These are phyloP conservation scores for Yamadazyma dendronema DNA, from an alignment of 1,139 yeast species.

Conservation along the genomic window DNA sequence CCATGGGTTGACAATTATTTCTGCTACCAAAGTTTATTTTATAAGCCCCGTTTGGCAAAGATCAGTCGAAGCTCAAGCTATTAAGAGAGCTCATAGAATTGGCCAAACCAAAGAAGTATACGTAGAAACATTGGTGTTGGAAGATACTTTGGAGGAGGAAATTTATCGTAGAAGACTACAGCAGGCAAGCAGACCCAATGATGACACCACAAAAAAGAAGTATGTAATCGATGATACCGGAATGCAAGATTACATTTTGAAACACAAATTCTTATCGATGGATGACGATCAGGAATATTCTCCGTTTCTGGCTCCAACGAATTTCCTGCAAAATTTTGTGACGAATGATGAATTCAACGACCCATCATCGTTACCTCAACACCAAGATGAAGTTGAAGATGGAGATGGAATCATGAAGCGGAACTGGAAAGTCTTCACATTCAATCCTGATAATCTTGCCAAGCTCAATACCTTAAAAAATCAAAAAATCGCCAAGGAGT, in stretches of 20 bases:
- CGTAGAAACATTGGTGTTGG: conserved; percentile 65
- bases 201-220: conserved; percentile 22
- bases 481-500: conserved; percentile 21
- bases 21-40: conserved; percentile 68
- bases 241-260: conserved; percentile 54
- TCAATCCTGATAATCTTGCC: conserved; percentile 40
- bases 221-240: conserved; percentile 55
- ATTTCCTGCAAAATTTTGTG: conserved; percentile 2
- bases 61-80: conserved; percentile 70
- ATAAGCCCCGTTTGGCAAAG: conserved; percentile 70
- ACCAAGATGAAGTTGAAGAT: conserved; percentile 15
- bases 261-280: conserved; percentile 44
- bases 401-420: conserved; percentile 11
- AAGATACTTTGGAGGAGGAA: conserved; percentile 65
- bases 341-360: conserved; percentile 11
- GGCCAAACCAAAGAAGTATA: conserved; percentile 53
- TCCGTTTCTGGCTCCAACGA: conserved; percentile 22
- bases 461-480: conserved; percentile 30
- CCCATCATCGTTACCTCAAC: conserved; percentile 25
- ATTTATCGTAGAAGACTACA: conserved; percentile 46
- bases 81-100: conserved; percentile 71
- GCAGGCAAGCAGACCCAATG: conserved; percentile 14
- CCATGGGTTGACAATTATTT: conserved; percentile 66
- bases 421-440: conserved; percentile 46
- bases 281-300: conserved; percentile 29